Evolutionary conservation across 2,329 filamentous ascomycete species (phyloP), one percentile per base, ranked within the genome.

Genomic region (Talaromyces islandicus): DNA sequence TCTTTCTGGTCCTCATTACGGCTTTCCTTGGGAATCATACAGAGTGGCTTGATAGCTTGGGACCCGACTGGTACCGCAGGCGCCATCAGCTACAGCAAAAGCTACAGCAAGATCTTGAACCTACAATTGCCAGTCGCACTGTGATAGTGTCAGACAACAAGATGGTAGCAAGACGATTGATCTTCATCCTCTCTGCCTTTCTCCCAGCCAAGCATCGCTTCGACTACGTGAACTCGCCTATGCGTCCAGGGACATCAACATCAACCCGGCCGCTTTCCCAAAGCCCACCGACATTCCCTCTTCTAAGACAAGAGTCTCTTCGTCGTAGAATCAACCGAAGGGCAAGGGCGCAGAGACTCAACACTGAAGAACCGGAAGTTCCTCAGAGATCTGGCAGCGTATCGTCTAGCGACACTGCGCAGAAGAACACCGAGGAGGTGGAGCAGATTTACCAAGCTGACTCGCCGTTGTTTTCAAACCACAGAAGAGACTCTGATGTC

Each of bases 21-120:
- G 83, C 83, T 1, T 85, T 85, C 60, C 71, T 86, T 57, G 83
- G 83, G 0, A 84, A 80, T 48, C 83, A 86, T 64, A 85, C 82
- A 0, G 82, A 85, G 64, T 86, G 83, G 83, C 77, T 86, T 11
- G 81, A 80, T 60, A 69, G 76, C 3, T 69, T 85, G 21, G 82
- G 81, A 1, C 82, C 83, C 2, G 80, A 80, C 57, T 81, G 80
- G 77, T 80, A 83, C 66, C 77, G 80, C 48, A 79, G 79, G 58
- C 80, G 81, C 30, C 77, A 82, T 65, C 75, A 77, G 60, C 73
- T 81, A 62, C 78, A 81, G 65, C 80, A 83, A 66, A 78, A 79
- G 66, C 73, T 77, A 6, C 75, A 76, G 56, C 73, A 77, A 56
- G 76, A 79, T 60, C 72, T 77, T 29, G 78, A 81, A 52, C 71